phyloP scores from a whole-genome alignment of 345 rosid species.

The Heritiera littoralis region DNA sequence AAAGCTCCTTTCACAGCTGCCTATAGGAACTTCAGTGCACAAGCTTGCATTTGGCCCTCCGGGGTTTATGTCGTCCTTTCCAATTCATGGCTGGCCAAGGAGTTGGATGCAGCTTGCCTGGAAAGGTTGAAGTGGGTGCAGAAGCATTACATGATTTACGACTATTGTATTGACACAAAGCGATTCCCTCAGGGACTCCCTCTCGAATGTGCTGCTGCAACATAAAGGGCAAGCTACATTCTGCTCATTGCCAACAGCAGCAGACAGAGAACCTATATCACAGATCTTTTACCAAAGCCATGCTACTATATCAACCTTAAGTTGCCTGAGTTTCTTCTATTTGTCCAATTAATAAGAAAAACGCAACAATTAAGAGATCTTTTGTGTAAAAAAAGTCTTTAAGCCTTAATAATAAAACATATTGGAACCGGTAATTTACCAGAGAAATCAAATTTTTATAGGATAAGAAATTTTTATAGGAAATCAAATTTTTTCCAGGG shows the following conservation, averaged over 20 bases:
- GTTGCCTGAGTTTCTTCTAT: not conserved
- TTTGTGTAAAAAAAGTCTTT: not conserved
- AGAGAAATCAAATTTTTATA: not conserved
- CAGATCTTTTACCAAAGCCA: not conserved
- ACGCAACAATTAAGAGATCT: not conserved
- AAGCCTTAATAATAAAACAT: not conserved
- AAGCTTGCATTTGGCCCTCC: slow-evolving; percentile 52
- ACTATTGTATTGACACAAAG: slow-evolving; percentile 52
- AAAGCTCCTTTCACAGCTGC: slow-evolving; percentile 65
- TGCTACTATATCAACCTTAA: not conserved
- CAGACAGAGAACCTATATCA: not conserved
- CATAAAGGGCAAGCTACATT: not conserved
- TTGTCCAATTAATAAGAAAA: not conserved
- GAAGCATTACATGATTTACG: slow-evolving; percentile 54
- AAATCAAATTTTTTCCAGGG: too few relatives aligned
- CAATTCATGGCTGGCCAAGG: slow-evolving; percentile 25
- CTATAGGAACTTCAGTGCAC: slow-evolving; percentile 44
- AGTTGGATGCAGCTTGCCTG: slow-evolving; percentile 48
- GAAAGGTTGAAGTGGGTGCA: slow-evolving; percentile 61
- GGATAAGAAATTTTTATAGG: not conserved
- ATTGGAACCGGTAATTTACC: not conserved
- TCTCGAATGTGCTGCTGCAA: slow-evolving; percentile 37
- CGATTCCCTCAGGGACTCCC: slow-evolving; percentile 63
- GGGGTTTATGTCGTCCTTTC: slow-evolving; percentile 31
- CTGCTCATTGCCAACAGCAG: not conserved